Percentiles rank a stretch among this genome's conserved stretches.
Evolutionary conservation across 2,329 filamentous ascomycete species (phyloP).

Genomic region (Grosmannia huntii): DNA sequence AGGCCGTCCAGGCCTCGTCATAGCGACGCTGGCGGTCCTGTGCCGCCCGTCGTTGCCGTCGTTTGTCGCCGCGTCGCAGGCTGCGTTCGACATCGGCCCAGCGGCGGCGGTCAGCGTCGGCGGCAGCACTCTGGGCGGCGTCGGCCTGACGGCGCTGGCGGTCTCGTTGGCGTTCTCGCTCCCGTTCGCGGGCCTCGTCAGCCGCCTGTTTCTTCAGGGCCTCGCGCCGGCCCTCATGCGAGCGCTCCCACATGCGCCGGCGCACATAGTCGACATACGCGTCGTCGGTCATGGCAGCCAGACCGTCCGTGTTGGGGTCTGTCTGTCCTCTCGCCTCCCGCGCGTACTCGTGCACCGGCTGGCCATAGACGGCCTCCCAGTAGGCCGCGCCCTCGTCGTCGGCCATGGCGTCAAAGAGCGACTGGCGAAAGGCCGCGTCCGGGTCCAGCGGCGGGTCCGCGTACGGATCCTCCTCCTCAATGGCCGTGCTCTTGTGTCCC

Average conservation of each 20-base stretch:
- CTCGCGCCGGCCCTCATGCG: constrained; percentile 69
- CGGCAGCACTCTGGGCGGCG: constrained; percentile 36
- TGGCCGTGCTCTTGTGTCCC: background rate
- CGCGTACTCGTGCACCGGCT: constrained; percentile 57
- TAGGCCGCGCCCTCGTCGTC: constrained; percentile 93
- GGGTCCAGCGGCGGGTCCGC: constrained; percentile 43
- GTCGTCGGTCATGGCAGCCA: constrained; percentile 84
- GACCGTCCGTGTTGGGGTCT: constrained; percentile 28
- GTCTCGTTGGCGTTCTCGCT: constrained; percentile 18
- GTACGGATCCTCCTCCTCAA: constrained; percentile 25
- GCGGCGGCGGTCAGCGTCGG: constrained; percentile 11
- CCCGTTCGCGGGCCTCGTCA: constrained; percentile 16
- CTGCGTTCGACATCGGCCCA: constrained; percentile 53
- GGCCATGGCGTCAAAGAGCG: constrained; percentile 89
- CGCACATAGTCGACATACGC: constrained; percentile 83
- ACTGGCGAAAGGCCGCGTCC: constrained; percentile 75
- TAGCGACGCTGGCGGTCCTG: constrained; percentile 54
- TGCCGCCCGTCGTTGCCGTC: constrained; percentile 42
- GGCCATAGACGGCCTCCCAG: constrained; percentile 94
- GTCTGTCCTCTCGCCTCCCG: constrained; percentile 11
- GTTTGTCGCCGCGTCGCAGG: constrained; percentile 52
- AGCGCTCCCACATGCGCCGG: constrained; percentile 90
- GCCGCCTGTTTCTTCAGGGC: constrained; percentile 41
- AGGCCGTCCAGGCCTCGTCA: constrained; percentile 44
- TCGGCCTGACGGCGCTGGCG: no score